phyloP scores from a whole-genome alignment of 140 eudicot genomes.

The Oenanthe javanica region DNA sequence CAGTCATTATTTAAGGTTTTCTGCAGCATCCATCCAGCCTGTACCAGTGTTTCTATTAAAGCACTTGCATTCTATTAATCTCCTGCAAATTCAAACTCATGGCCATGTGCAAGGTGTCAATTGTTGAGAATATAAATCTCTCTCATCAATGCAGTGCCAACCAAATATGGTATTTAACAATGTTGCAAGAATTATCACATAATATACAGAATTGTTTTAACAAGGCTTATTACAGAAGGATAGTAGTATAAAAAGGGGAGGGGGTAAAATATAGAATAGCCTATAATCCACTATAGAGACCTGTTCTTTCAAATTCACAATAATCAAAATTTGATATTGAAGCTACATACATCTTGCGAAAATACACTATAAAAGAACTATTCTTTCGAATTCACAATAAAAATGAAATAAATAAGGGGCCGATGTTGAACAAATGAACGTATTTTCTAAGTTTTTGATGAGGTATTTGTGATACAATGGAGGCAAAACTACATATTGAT shows the following conservation, averaged over 20 bases:
- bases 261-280: background rate
- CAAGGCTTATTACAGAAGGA: background rate
- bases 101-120: background rate
- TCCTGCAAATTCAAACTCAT: background rate
- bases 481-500: conserved; percentile 1
- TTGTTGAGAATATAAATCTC: background rate
- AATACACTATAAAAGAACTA: background rate
- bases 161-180: background rate
- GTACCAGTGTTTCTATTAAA: background rate
- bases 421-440: background rate
- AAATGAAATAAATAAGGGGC: background rate
- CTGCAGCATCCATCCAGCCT: background rate
- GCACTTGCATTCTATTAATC: background rate
- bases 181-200: background rate
- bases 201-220: background rate
- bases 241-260: background rate
- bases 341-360: background rate
- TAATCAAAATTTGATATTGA: background rate
- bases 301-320: background rate
- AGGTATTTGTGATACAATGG: background rate
- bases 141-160: background rate
- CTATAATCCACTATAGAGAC: background rate
- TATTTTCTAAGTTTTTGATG: background rate
- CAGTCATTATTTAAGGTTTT: background rate
- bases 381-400: background rate